Percentiles rank a stretch among this genome's conserved stretches.
Evolutionary conservation across 352 stramenopile species (phyloP).

Genomic region (Globisporangium nagaii): DNA sequence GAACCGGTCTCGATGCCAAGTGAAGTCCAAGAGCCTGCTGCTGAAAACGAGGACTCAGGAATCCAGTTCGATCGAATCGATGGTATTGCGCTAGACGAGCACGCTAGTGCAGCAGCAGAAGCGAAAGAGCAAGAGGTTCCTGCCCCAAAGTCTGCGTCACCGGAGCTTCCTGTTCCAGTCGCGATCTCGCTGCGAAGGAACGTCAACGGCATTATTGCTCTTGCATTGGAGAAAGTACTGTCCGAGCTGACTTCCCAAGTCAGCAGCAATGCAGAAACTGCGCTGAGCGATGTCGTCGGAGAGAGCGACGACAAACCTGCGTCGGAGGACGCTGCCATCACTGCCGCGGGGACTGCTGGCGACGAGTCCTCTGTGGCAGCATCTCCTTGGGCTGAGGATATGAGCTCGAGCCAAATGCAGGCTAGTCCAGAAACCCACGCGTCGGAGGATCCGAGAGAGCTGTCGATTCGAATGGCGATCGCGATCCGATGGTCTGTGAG

Average conservation of each 20-base stretch:
- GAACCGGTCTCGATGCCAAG: not conserved
- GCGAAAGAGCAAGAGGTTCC: not conserved
- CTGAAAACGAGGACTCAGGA: not conserved
- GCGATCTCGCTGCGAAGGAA: constrained; percentile 25
- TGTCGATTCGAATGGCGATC: constrained; percentile 42
- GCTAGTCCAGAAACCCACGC: too few relatives aligned
- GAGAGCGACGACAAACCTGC: too few relatives aligned
- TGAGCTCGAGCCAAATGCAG: too few relatives aligned
- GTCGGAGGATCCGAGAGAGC: constrained; percentile 1
- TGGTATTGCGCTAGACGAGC: not conserved
- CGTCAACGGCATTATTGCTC: constrained; percentile 25
- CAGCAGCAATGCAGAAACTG: not conserved
- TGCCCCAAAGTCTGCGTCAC: not conserved
- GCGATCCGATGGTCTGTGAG: constrained; percentile 35
- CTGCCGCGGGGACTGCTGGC: not conserved
- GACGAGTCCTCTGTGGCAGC: not conserved
- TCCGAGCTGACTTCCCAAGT: constrained; percentile 12
- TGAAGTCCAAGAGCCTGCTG: not conserved
- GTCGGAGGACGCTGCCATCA: not conserved
- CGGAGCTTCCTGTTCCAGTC: constrained; percentile 16
- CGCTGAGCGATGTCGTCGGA: not conserved
- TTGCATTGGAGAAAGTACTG: constrained; percentile 22
- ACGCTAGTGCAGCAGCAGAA: not conserved
- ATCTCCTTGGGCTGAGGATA: not conserved
- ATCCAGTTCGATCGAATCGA: too few relatives aligned